Evolutionary conservation across 163 green algal genomes (phyloP).

Genomic region (Prototheca stagnorum): DNA sequence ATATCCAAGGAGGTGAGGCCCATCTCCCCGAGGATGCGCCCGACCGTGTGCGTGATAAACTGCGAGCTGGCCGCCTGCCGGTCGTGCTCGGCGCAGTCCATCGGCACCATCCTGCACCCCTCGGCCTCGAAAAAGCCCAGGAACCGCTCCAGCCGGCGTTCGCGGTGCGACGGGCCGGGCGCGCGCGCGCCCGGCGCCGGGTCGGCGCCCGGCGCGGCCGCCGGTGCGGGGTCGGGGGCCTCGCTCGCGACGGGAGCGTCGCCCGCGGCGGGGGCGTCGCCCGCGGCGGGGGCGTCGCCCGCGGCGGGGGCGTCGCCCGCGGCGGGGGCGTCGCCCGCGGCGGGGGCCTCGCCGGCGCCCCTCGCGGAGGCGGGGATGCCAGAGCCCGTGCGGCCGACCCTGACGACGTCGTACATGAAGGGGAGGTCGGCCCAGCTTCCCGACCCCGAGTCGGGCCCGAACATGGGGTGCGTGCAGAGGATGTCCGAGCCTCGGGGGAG

Average conservation of each 20-base stretch:
- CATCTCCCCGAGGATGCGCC: constrained; percentile 82
- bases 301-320: too few relatives aligned
- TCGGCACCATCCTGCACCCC: constrained; percentile 95
- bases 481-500: constrained; percentile 80
- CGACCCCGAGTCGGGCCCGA: constrained; percentile 86
- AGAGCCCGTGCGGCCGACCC: constrained; percentile 15
- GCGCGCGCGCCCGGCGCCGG: constrained; percentile 4
- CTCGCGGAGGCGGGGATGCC: not conserved
- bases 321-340: not conserved
- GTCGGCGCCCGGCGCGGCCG: not conserved
- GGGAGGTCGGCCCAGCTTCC: constrained; percentile 75
- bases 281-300: too few relatives aligned
- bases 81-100: constrained; percentile 97
- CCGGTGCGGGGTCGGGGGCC: not conserved
- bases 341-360: too few relatives aligned
- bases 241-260: too few relatives aligned
- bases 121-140: constrained; percentile 66
- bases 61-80: constrained; percentile 78
- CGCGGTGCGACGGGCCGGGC: too few relatives aligned
- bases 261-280: not conserved
- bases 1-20: constrained; percentile 26
- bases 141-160: constrained; percentile 46
- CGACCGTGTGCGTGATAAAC: constrained; percentile 98
- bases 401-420: constrained; percentile 85
- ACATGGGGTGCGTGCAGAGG: constrained; percentile 98